Evolutionary conservation across 352 stramenopile genomes (phyloP).

Genomic region (Globisporangium splendens): DNA sequence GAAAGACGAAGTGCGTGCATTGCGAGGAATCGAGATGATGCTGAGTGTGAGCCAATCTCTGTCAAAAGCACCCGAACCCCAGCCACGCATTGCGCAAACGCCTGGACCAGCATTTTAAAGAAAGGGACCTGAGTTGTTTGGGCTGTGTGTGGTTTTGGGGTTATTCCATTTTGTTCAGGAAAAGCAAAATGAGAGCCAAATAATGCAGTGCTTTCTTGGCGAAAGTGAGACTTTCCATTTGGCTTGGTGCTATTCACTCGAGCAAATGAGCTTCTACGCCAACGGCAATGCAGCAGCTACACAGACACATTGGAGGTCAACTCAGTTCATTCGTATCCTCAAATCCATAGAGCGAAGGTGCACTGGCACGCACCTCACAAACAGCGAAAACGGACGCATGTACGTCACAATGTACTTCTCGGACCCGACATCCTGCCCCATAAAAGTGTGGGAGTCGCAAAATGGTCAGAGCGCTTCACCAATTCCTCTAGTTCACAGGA

Average conservation of each 20-base stretch:
- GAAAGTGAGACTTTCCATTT: background rate
- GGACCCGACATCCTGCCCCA: constrained; percentile 42
- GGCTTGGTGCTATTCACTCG: constrained; percentile 9
- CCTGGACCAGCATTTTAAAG: background rate
- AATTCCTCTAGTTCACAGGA: background rate
- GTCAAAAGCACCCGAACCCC: constrained; percentile 1
- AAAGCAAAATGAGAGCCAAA: too few relatives aligned
- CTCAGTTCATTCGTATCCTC: background rate
- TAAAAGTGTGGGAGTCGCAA: background rate
- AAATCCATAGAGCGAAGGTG: background rate
- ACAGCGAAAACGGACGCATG: constrained; percentile 71
- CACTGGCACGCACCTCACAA: constrained; percentile 45
- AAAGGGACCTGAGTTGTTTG: too few relatives aligned
- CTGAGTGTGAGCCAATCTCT: constrained; percentile 56
- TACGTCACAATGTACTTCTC: constrained; percentile 83
- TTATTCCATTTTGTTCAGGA: too few relatives aligned
- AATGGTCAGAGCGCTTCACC: background rate
- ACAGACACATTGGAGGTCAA: constrained; percentile 4
- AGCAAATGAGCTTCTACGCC: constrained; percentile 64
- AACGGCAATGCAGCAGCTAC: constrained; percentile 70
- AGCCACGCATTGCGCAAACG: too few relatives aligned
- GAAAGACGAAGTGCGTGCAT: constrained; percentile 48
- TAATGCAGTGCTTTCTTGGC: too few relatives aligned
- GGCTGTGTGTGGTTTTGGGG: too few relatives aligned
- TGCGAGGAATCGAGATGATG: constrained; percentile 84